Base-by-base conservation (phyloP, 2,329 filamentous ascomycete species). In the Arthrobotrys sphaeroides region DNA sequence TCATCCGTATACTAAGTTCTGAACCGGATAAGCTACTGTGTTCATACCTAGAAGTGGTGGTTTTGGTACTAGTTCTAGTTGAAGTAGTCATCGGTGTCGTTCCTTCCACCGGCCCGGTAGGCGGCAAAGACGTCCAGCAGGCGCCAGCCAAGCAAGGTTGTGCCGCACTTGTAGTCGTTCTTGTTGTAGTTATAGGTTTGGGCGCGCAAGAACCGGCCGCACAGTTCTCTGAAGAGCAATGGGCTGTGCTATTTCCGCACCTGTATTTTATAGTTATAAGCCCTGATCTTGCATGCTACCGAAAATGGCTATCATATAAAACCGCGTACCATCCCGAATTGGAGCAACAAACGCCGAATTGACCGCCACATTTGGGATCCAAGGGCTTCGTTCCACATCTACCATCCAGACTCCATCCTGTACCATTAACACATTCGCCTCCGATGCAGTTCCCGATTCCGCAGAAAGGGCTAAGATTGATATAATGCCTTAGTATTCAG, bases 61-160 rank as follows among this genome's bases (percentile, higher is more conserved):
- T 6, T 13, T 43, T 43, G 4, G 47, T 53, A 53, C 28, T 22
- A 43, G 40, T 42, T 26, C 31, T 51, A 4, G 45, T 64, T 2
- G 43, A 18, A 3, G 57, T 28, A 3, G 42, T 38, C 18, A 31
- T 64, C 13, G 64, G 18, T 40, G 26, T 12, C 1, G 22, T 38
- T 1, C 64, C 64, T 7, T 18, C 38, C 26, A 59, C 64, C 9
- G 64, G 64, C 4, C 64, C 64, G 18, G 64, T 67, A 1, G 64
- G 64, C 1, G 64, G 64, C 5, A 67, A 26, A 59, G 64, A 67
- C 13, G 64, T 67, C 64, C 64, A 67, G 28, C 64, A 67, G 38
- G 64, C 22, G 2, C 64, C 64, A 16, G 64, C 64, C 13, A 18
- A 16, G 13, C 64, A 67, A 38, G 16, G 38, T 12, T 24, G 20